Conservation (phyloP, 805 yeast genomes). For the Kluyveromyces starmeri region DNA sequence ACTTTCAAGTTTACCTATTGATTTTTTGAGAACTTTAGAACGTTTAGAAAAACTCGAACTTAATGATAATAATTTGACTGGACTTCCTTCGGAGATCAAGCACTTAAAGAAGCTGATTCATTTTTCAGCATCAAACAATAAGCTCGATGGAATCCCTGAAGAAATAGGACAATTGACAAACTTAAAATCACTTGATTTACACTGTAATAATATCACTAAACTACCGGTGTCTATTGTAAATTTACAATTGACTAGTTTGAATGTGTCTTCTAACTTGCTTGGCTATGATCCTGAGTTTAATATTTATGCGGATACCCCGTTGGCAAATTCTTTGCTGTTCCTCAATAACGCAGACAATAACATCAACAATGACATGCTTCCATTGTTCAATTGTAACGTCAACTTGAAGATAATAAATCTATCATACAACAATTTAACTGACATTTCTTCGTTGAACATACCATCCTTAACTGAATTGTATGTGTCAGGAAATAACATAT, state of each 20-base stretch:
- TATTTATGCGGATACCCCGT: slow-evolving; percentile 16
- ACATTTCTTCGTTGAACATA: slow-evolving; percentile 69
- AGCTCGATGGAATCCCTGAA: slow-evolving; percentile 60
- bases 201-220: slow-evolving; percentile 68
- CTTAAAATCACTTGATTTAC: slow-evolving; percentile 65
- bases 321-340: slow-evolving; percentile 44
- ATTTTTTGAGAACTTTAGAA: slow-evolving; percentile 51
- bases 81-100: slow-evolving; percentile 63
- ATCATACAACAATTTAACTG: slow-evolving; percentile 76
- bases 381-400: slow-evolving; percentile 48
- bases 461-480: slow-evolving; percentile 53
- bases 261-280: slow-evolving; percentile 66
- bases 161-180: slow-evolving; percentile 51
- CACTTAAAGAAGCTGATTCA: slow-evolving; percentile 48
- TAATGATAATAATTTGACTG: slow-evolving; percentile 74
- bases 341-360: slow-evolving; percentile 78
- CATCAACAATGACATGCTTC: slow-evolving; percentile 67
- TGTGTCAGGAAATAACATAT: slow-evolving; percentile 74
- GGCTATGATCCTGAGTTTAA: slow-evolving; percentile 25
- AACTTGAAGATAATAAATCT: slow-evolving; percentile 60
- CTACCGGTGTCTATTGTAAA: slow-evolving; percentile 64
- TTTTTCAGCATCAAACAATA: slow-evolving; percentile 66
- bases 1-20: slow-evolving; percentile 60
- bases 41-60: slow-evolving; percentile 64
- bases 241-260: slow-evolving; percentile 49